Evolutionary conservation across 768 basidiomycete genomes (phyloP).

Genomic region (Psilocybe azurescens): DNA sequence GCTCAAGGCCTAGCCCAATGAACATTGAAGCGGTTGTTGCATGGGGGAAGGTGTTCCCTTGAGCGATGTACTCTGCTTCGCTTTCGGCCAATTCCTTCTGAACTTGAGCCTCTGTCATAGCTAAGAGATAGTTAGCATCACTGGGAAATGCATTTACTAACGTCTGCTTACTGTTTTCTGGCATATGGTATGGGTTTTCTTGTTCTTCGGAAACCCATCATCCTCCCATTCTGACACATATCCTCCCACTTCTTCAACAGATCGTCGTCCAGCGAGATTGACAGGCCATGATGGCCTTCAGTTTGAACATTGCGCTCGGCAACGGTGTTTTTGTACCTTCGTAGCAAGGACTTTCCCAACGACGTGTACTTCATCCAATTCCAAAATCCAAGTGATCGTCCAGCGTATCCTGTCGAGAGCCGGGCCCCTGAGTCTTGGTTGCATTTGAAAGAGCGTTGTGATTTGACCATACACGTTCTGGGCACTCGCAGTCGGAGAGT

Average conservation of each 20-base stretch:
- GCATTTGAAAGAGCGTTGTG: constrained; percentile 24
- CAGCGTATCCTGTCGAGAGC: constrained; percentile 26
- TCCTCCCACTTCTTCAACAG: background rate
- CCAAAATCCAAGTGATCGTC: constrained; percentile 27
- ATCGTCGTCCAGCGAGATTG: background rate
- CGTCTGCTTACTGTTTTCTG: too few species aligned
- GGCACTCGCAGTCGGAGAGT: constrained; percentile 30
- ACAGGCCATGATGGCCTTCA: background rate
- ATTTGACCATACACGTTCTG: constrained; percentile 29
- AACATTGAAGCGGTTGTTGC: too few species aligned
- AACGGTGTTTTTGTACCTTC: background rate
- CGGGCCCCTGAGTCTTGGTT: constrained; percentile 31
- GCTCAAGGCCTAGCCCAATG: too few species aligned
- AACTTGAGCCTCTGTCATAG: too few species aligned
- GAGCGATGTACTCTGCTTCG: too few species aligned
- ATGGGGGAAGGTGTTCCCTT: too few species aligned
- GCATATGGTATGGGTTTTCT: background rate
- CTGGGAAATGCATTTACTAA: too few species aligned
- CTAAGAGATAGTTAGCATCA: too few species aligned
- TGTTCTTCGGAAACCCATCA: constrained; percentile 1
- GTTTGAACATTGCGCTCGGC: background rate
- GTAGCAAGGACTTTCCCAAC: constrained; percentile 1
- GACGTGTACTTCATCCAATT: constrained; percentile 30
- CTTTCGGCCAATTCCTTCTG: too few species aligned
- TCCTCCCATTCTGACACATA: constrained; percentile 7